A percentile compares a stretch with the other conserved stretches of the same genome.
Evolutionary conservation across 2,329 filamentous ascomycete genomes (phyloP).

Genomic region (Trichoderma sp.): DNA sequence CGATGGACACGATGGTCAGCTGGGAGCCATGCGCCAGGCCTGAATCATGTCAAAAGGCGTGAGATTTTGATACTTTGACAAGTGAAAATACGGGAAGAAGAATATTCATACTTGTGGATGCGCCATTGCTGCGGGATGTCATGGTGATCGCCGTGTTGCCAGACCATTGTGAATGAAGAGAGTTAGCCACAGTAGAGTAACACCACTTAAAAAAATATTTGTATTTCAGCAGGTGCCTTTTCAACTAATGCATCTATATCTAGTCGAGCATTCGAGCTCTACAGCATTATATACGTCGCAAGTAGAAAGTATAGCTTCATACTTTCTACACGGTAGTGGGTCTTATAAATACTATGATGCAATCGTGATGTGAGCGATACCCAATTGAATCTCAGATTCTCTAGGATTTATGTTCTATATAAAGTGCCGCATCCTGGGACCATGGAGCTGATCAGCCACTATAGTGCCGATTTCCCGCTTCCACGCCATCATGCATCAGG

Average conservation of each 20-base stretch:
- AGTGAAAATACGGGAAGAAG: neutral
- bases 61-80: neutral
- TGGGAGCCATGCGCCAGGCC: slow-evolving; percentile 61
- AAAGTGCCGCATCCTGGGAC: neutral
- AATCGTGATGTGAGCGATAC: slow-evolving; percentile 1
- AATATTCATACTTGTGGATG: slow-evolving; percentile 43
- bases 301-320: neutral
- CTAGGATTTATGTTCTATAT: neutral
- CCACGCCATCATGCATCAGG: neutral
- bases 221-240: neutral
- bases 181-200: neutral
- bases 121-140: slow-evolving; percentile 50
- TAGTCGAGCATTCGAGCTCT: neutral
- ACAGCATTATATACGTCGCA: neutral
- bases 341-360: slow-evolving; percentile 6
- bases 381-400: neutral
- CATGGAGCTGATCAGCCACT: neutral
- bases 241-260: neutral
- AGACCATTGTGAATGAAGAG: slow-evolving; percentile 42
- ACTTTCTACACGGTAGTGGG: neutral
- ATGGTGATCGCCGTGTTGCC: slow-evolving; percentile 50
- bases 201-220: neutral
- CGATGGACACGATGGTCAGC: slow-evolving; percentile 60
- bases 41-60: slow-evolving; percentile 25
- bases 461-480: slow-evolving; percentile 8